Evolutionary conservation across 352 stramenopile species (phyloP).

Genomic region (Peronospora farinosa): DNA sequence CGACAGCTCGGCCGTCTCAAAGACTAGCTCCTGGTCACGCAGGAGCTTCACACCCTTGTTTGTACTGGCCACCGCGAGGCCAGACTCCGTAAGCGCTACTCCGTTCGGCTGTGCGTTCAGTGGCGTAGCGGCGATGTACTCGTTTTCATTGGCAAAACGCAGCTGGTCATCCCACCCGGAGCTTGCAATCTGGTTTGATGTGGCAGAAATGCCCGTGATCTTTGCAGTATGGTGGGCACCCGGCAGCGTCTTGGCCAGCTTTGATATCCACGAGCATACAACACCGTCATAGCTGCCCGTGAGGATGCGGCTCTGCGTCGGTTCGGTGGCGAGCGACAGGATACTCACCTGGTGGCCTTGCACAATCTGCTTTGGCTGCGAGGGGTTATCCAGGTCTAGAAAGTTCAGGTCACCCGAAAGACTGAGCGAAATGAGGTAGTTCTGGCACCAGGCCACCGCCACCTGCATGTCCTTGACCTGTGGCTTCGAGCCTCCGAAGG

Average conservation of each 20-base stretch:
- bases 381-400: constrained; percentile 55
- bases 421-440: constrained; percentile 77
- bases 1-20: constrained; percentile 67
- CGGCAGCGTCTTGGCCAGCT: constrained; percentile 36
- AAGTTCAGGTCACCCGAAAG: constrained; percentile 84
- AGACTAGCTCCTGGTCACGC: constrained; percentile 58
- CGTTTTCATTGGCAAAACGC: constrained; percentile 52
- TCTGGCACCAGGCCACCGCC: constrained; percentile 60
- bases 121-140: constrained; percentile 56
- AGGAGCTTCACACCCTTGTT: constrained; percentile 84
- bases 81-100: constrained; percentile 50
- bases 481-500: constrained; percentile 49
- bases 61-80: constrained; percentile 56
- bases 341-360: constrained; percentile 91
- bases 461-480: constrained; percentile 84
- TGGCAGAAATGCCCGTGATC: constrained; percentile 73
- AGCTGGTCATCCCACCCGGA: constrained; percentile 90
- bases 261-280: constrained; percentile 85
- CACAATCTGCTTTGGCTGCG: constrained; percentile 71
- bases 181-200: constrained; percentile 64
- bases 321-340: constrained; percentile 79
- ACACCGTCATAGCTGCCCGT: constrained; percentile 93
- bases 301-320: constrained; percentile 63
- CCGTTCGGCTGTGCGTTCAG: constrained; percentile 69
- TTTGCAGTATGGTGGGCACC: constrained; percentile 61